phyloP scores from a whole-genome alignment of 306 rosid genomes.

The Prunus mongolica region DNA sequence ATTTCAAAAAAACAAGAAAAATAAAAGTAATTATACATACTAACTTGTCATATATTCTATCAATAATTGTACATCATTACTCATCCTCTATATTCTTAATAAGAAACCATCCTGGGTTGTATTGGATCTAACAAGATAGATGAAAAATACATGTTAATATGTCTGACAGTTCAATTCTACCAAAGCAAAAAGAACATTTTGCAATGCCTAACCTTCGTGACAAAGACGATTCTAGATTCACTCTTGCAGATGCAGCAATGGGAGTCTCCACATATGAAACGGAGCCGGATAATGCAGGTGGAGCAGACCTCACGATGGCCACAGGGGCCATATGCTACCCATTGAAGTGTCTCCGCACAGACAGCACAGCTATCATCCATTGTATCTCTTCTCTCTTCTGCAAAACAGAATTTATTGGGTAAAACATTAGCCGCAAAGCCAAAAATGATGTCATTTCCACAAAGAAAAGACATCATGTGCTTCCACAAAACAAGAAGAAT shows the following conservation, averaged over 20 bases:
- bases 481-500: not conserved
- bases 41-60: too few species aligned
- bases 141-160: not conserved
- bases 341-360: constrained; percentile 34
- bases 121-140: not conserved
- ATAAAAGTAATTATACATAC: not conserved
- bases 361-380: constrained; percentile 41
- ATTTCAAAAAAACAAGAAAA: not conserved
- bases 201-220: constrained; percentile 33
- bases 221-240: constrained; percentile 22
- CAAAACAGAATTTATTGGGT: not conserved
- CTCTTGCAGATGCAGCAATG: constrained; percentile 37
- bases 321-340: constrained; percentile 38
- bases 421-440: not conserved
- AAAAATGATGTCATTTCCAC: not conserved
- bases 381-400: not conserved
- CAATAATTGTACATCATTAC: not conserved
- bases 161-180: not conserved
- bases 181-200: not conserved
- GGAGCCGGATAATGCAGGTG: constrained; percentile 37
- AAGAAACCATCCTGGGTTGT: too few species aligned
- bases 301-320: constrained; percentile 42
- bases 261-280: constrained; percentile 31
- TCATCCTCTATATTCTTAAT: not conserved
- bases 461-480: not conserved